A percentile compares a stretch with the other conserved stretches of the same genome.
These are phyloP conservation scores for Plasmodium adleri DNA, from an alignment of 169 alveolate genomes.

Conservation along the genomic window DNA sequence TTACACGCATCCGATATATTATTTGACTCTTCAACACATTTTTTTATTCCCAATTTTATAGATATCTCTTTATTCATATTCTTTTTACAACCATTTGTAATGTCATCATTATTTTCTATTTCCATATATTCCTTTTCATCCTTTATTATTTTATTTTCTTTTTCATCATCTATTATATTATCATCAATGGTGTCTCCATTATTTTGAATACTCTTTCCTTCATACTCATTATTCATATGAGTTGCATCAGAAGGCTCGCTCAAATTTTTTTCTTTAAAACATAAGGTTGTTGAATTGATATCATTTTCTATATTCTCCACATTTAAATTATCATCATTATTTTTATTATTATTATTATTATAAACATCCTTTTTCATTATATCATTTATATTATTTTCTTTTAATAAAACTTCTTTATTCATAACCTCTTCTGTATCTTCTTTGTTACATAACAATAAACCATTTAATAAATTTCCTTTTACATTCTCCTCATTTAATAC, in stretches of 20 bases:
- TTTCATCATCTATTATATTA: not conserved
- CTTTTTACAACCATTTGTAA: not conserved
- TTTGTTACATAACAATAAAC: not conserved
- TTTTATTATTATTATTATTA: not conserved
- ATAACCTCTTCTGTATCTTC: constrained; percentile 4
- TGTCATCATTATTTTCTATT: not conserved
- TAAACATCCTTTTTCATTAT: constrained; percentile 1
- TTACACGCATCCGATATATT: not conserved
- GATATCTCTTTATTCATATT: too few species aligned
- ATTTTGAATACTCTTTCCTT: not conserved
- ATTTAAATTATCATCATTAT: not conserved
- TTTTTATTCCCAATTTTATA: not conserved
- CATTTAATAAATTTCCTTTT: not conserved
- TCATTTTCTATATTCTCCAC: not conserved
- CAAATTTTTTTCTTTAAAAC: not conserved
- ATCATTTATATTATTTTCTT: not conserved
- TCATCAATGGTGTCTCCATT: not conserved
- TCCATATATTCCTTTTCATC: not conserved
- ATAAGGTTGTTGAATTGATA: not conserved
- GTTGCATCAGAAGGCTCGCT: not conserved
- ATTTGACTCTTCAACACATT: not conserved
- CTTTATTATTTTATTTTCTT: not conserved
- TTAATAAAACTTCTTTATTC: not conserved
- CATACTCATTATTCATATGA: not conserved
- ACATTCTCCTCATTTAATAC: not conserved